Percentiles rank a stretch among this genome's conserved stretches.
Evolutionary conservation across 2,329 filamentous ascomycete genomes (phyloP).

Genomic region (Fusarium proliferatum): DNA sequence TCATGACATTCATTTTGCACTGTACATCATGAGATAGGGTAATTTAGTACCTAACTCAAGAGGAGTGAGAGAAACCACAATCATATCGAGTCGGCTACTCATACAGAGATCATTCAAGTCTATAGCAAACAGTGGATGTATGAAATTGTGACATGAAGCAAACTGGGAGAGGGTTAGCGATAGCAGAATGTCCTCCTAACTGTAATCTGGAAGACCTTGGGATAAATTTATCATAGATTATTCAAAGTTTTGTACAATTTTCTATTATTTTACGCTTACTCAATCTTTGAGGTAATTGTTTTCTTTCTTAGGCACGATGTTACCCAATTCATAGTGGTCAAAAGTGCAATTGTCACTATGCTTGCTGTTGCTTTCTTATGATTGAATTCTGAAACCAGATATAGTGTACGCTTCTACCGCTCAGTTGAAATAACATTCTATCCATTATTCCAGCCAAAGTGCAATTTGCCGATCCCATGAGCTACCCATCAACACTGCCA

Average conservation of each 20-base stretch:
- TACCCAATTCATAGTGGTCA: not conserved
- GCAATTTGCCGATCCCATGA: conserved; percentile 6
- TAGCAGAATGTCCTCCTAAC: too few relatives aligned
- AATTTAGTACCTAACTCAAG: not conserved
- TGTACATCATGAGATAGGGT: conserved; percentile 32
- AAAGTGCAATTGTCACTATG: too few relatives aligned
- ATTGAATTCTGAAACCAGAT: not conserved
- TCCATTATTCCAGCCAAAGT: conserved; percentile 16
- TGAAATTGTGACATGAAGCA: not conserved
- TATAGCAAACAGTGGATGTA: fast-evolving
- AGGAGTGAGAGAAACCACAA: not conserved
- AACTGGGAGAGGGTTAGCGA: not conserved
- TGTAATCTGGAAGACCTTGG: not conserved
- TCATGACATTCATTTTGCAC: conserved; percentile 22
- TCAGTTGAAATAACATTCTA: conserved; percentile 23
- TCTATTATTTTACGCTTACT: not conserved
- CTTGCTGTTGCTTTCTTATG: not conserved
- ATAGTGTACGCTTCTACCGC: not conserved
- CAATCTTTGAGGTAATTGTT: not conserved
- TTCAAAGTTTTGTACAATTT: not conserved
- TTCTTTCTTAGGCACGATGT: not conserved
- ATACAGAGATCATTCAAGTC: not conserved
- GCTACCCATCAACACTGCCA: conserved; percentile 10
- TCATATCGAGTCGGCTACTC: not conserved
- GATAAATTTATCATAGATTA: too few relatives aligned